phyloP scores from a whole-genome alignment of 345 rosid genomes.

The Aegle marmelos region DNA sequence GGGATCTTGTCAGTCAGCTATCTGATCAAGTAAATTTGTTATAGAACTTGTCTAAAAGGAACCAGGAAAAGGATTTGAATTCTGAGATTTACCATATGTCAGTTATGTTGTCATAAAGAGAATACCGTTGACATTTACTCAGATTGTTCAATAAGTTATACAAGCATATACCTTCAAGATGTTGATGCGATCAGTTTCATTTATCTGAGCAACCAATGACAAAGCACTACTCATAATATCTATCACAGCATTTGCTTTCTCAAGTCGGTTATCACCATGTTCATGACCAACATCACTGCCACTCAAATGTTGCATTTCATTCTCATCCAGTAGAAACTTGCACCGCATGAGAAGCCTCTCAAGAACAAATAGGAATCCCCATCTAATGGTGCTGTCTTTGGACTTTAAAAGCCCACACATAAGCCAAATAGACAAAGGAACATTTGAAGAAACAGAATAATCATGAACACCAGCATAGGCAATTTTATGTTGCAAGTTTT shows the following conservation, averaged over 20 bases:
- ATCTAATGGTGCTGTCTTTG: conserved; percentile 59
- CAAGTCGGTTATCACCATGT: conserved; percentile 56
- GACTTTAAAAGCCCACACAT: conserved; percentile 95
- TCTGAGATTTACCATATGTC: not conserved
- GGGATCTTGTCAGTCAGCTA: not conserved
- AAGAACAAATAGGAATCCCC: conserved; percentile 85
- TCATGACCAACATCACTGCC: conserved; percentile 39
- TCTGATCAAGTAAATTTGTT: not conserved
- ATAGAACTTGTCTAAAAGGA: not conserved
- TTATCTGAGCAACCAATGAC: conserved; percentile 76
- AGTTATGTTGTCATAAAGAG: not conserved
- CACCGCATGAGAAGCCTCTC: conserved; percentile 98
- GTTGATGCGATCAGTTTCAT: conserved; percentile 88
- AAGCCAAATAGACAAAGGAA: conserved; percentile 79
- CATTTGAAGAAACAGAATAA: conserved; percentile 60
- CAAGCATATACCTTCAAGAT: conserved; percentile 77
- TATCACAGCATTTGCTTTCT: conserved; percentile 90
- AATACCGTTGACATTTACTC: not conserved
- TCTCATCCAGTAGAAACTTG: conserved; percentile 87
- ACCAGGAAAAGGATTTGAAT: not conserved
- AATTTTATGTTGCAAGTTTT: conserved; percentile 63
- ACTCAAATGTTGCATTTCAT: conserved; percentile 58
- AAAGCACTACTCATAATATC: conserved; percentile 95
- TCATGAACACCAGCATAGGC: conserved; percentile 67
- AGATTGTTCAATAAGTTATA: conserved; percentile 1